These are phyloP conservation scores for Ophiostoma tasmaniense DNA, from an alignment of 2,329 filamentous ascomycete species.

Conservation along the genomic window DNA sequence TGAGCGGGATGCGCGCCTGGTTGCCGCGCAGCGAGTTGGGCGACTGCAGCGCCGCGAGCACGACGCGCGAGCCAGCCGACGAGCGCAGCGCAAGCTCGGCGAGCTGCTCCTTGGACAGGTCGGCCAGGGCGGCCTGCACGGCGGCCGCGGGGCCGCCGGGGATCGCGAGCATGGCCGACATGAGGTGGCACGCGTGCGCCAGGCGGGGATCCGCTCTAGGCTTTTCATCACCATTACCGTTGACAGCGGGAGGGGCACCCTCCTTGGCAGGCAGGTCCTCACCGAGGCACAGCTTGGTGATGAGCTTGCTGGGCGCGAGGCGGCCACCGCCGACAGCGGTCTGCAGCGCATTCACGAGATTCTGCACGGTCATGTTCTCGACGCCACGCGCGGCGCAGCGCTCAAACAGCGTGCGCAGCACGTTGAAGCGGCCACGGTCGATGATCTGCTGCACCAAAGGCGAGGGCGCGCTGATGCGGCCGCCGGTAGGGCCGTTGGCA, in stretches of 20 bases:
- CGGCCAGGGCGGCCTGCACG: slow-evolving; percentile 63
- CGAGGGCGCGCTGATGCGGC: slow-evolving; percentile 46
- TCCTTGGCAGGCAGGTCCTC: slow-evolving; percentile 23
- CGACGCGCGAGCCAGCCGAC: slow-evolving; percentile 39
- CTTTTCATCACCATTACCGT: slow-evolving; percentile 25
- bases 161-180: slow-evolving; percentile 68
- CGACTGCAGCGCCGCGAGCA: slow-evolving; percentile 42
- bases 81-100: slow-evolving; percentile 55
- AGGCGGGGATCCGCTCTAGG: slow-evolving; percentile 40
- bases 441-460: slow-evolving; percentile 64
- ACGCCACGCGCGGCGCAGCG: slow-evolving; percentile 60
- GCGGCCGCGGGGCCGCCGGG: slow-evolving; percentile 60
- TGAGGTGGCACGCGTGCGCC: slow-evolving; percentile 71
- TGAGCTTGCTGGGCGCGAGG: slow-evolving; percentile 36
- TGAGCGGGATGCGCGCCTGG: slow-evolving; percentile 31
- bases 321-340: slow-evolving; percentile 25
- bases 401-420: slow-evolving; percentile 76
- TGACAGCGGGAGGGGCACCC: slow-evolving; percentile 16
- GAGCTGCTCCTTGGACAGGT: slow-evolving; percentile 47
- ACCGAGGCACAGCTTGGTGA: slow-evolving; percentile 43
- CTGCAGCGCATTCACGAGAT: slow-evolving; percentile 41
- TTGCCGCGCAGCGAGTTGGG: slow-evolving; percentile 32
- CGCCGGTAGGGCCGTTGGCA: slow-evolving; percentile 59
- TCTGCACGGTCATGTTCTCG: slow-evolving; percentile 36
- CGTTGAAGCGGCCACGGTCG: slow-evolving; percentile 64